Percentiles rank a stretch among this genome's conserved stretches.
phyloP scores from a whole-genome alignment of 164 flowering plant genomes.

The Annona cherimola region DNA sequence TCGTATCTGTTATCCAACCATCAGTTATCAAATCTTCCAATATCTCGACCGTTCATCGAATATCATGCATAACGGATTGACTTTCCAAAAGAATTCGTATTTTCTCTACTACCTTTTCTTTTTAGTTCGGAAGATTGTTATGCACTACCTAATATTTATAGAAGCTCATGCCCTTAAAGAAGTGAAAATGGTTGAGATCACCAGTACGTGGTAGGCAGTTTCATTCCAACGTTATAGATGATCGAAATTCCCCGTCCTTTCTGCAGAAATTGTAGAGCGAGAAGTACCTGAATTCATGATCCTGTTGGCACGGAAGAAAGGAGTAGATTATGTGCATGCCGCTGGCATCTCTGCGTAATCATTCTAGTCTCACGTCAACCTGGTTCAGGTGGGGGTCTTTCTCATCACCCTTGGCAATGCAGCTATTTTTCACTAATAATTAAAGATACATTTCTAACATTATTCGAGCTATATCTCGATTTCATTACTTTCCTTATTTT shows the following conservation, averaged over 20 bases:
- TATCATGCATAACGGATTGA: neutral
- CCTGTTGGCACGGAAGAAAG: neutral
- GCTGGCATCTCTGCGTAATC: neutral
- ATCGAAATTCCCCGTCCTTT: neutral
- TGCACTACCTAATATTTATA: neutral
- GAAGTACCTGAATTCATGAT: neutral
- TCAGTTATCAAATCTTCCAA: neutral
- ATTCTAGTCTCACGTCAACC: constrained; percentile 4
- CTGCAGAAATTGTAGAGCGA: neutral
- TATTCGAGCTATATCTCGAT: too few species aligned
- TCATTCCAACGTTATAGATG: neutral
- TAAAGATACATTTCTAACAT: too few species aligned
- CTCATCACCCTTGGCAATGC: too few species aligned
- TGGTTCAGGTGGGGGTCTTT: neutral
- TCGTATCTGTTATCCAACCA: too few species aligned
- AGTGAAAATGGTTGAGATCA: too few species aligned
- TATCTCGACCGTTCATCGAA: neutral
- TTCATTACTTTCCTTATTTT: too few species aligned
- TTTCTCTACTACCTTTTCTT: too few species aligned
- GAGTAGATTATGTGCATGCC: neutral
- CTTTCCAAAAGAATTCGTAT: neutral
- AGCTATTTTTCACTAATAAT: too few species aligned
- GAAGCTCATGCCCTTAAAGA: too few species aligned
- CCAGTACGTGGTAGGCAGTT: neutral
- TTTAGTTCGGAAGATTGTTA: neutral